Evolutionary conservation across 1,139 yeast species (phyloP).

Genomic region (Saccharomyces hybrid): DNA sequence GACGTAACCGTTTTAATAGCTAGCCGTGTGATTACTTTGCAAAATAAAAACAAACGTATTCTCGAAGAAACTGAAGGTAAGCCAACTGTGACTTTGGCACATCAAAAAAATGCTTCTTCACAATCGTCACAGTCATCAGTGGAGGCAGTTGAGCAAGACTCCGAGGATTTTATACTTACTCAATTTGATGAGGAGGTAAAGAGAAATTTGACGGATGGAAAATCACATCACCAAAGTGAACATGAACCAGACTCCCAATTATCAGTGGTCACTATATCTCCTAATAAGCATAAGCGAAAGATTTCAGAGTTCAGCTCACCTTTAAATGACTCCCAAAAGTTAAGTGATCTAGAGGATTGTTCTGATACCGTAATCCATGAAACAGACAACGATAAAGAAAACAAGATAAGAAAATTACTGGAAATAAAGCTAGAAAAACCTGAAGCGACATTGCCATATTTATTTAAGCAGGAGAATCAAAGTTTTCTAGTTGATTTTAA

Average conservation of each 20-base stretch:
- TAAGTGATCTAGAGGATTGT: conserved; percentile 6
- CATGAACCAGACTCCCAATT: neutral
- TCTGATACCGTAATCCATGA: neutral
- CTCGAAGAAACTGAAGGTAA: neutral
- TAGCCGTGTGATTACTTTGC: conserved; percentile 8
- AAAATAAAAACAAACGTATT: neutral
- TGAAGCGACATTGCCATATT: neutral
- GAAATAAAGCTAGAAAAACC: neutral
- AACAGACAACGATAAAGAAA: neutral
- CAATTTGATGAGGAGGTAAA: conserved; percentile 12
- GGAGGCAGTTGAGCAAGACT: conserved; percentile 10
- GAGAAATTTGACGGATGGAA: neutral
- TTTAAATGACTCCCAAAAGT: conserved; percentile 11
- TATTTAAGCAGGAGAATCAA: conserved; percentile 3
- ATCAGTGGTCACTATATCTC: neutral
- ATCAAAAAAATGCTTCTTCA: neutral
- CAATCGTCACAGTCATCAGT: neutral
- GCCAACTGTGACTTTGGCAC: neutral
- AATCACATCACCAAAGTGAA: neutral
- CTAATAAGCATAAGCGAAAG: conserved; percentile 1
- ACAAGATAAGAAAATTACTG: neutral
- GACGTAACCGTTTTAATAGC: conserved; percentile 16
- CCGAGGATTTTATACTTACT: conserved; percentile 22
- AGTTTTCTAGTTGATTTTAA: conserved; percentile 19
- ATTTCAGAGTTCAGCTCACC: conserved; percentile 22